phyloP scores from a whole-genome alignment of 768 basidiomycete genomes.

The Termitomyces sp. region DNA sequence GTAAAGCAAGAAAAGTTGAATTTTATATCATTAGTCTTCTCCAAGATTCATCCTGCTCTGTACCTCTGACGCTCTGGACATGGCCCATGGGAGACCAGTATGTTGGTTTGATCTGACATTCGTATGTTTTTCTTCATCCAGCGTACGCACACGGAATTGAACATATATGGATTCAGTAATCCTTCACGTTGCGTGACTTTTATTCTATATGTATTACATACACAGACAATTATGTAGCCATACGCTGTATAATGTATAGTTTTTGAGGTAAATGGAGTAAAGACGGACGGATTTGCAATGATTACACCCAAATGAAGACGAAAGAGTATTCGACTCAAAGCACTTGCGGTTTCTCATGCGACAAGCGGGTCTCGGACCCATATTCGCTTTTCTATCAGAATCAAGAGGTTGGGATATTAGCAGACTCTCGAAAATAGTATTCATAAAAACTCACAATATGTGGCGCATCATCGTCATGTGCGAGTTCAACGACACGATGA shows the following conservation, averaged over 20 bases:
- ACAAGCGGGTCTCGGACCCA: background rate
- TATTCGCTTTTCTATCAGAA: background rate
- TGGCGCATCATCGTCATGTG: conserved; percentile 9
- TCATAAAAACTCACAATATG: conserved; percentile 2
- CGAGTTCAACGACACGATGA: conserved; percentile 17
- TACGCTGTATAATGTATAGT: conserved; percentile 1
- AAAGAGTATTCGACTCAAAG: background rate
- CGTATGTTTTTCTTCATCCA: background rate
- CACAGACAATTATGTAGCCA: background rate
- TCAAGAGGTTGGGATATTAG: background rate
- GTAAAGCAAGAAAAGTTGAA: background rate
- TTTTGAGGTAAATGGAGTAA: background rate
- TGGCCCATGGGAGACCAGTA: background rate
- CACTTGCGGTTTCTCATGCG: background rate
- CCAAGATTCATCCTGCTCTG: background rate
- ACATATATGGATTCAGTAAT: background rate
- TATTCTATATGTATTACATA: background rate
- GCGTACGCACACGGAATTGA: background rate
- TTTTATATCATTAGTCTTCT: background rate
- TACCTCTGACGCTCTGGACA: background rate
- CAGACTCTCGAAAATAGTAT: background rate
- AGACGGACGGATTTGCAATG: background rate
- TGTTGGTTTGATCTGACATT: background rate
- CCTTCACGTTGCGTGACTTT: background rate
- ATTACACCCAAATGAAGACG: background rate